Percentiles rank a stretch among this genome's conserved stretches.
Conservation (phyloP, 768 basidiomycete species). For the Termitomyces heimii region DNA sequence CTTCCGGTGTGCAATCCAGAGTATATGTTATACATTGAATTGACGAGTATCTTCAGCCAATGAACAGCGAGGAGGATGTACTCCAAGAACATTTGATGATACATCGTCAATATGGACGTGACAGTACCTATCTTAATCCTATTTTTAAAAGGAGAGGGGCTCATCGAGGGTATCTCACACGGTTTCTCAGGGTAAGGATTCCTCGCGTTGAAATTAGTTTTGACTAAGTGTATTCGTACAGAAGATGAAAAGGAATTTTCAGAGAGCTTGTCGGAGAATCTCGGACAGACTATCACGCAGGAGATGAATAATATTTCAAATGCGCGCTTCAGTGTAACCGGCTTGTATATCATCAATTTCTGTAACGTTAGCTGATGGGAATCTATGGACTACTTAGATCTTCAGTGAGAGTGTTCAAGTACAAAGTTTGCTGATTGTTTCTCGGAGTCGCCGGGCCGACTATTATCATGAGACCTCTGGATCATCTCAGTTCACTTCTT, state of each 20-base stretch:
- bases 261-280: neutral
- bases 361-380: neutral
- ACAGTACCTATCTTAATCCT: slow-evolving; percentile 1
- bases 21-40: neutral
- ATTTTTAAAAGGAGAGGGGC: neutral
- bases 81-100: slow-evolving; percentile 25
- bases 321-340: neutral
- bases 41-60: slow-evolving; percentile 17
- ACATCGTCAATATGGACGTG: slow-evolving; percentile 13
- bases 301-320: neutral
- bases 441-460: neutral
- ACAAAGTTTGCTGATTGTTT: neutral
- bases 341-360: neutral
- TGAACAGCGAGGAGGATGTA: slow-evolving; percentile 26
- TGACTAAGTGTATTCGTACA: neutral
- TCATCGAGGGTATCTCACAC: neutral
- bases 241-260: neutral
- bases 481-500: neutral
- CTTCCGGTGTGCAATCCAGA: neutral
- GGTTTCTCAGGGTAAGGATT: neutral
- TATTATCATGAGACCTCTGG: neutral
- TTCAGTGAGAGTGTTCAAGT: no score
- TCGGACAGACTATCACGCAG: neutral
- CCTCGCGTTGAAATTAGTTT: neutral
- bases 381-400: neutral